Evolutionary conservation across 371 early-diverging fungal genomes (phyloP).

Genomic region (Mortierella sp.): DNA sequence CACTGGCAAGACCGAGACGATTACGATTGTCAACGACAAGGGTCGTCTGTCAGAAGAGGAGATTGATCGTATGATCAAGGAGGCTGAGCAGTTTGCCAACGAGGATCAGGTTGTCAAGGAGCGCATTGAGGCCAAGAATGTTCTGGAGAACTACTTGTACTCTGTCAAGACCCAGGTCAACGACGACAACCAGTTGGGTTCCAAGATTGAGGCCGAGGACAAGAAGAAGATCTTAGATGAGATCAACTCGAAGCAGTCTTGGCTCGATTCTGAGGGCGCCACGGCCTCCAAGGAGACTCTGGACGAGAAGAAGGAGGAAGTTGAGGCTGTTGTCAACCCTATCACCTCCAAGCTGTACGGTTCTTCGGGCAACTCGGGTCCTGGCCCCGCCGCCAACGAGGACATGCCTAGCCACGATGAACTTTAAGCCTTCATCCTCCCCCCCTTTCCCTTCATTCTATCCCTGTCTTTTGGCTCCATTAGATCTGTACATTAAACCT

Average conservation of each 20-base stretch:
- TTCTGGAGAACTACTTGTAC: constrained; percentile 93
- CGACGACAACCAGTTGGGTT: constrained; percentile 73
- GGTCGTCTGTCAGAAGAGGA: constrained; percentile 96
- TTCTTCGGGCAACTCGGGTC: constrained; percentile 61
- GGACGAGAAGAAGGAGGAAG: constrained; percentile 82
- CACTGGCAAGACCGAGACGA: constrained; percentile 93
- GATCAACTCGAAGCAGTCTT: constrained; percentile 62
- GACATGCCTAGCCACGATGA: constrained; percentile 80
- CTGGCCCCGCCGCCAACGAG: constrained; percentile 64
- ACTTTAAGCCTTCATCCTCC: constrained; percentile 66
- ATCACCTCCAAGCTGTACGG: constrained; percentile 87
- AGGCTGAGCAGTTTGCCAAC: constrained; percentile 92
- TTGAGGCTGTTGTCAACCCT: constrained; percentile 89
- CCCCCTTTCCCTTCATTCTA: too few relatives aligned
- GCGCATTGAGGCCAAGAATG: constrained; percentile 90
- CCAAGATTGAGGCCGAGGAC: constrained; percentile 70
- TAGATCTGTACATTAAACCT: too few relatives aligned
- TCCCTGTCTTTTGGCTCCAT: too few relatives aligned
- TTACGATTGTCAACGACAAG: constrained; percentile 95
- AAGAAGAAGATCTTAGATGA: constrained; percentile 60
- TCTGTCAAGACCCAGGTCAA: constrained; percentile 80
- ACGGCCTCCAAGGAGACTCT: constrained; percentile 69
- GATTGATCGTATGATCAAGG: constrained; percentile 95
- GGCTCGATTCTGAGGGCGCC: constrained; percentile 67
- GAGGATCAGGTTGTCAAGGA: constrained; percentile 89